phyloP scores from a whole-genome alignment of 805 yeast genomes.

The Candida adriatica region DNA sequence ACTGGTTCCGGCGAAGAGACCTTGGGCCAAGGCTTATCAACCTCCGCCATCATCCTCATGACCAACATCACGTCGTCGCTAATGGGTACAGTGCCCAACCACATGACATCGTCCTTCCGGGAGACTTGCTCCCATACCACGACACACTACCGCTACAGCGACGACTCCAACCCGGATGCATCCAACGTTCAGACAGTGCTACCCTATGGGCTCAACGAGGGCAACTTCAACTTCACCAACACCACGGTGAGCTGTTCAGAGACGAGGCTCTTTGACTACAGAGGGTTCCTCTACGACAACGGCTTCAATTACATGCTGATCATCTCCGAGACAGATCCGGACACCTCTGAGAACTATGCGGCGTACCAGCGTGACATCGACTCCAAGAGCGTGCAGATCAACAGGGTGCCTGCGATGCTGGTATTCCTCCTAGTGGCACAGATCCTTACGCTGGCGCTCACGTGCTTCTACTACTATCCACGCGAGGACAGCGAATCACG shows the following conservation, averaged over 20 bases:
- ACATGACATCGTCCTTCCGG: constrained; percentile 3
- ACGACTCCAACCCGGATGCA: not conserved
- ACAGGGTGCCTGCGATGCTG: constrained; percentile 26
- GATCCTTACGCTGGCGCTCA: constrained; percentile 23
- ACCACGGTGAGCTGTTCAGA: constrained; percentile 5
- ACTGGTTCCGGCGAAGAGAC: constrained; percentile 25
- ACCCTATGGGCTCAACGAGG: constrained; percentile 4
- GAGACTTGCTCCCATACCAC: constrained; percentile 9
- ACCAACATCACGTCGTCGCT: constrained; percentile 9
- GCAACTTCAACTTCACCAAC: constrained; percentile 9
- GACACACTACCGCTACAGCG: constrained; percentile 7
- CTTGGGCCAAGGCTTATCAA: constrained; percentile 8
- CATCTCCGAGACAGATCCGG: constrained; percentile 43
- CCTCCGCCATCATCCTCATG: constrained; percentile 10
- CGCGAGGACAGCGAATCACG: not conserved
- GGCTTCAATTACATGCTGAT: constrained; percentile 18
- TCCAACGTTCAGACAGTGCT: constrained; percentile 1
- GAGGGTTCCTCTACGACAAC: constrained; percentile 7
- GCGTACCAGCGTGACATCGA: constrained; percentile 21
- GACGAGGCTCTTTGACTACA: constrained; percentile 11
- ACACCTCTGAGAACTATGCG: constrained; percentile 24
- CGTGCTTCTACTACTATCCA: constrained; percentile 24
- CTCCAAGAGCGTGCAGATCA: constrained; percentile 13
- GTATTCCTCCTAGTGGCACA: constrained; percentile 27
- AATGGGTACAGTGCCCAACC: constrained; percentile 9